These are phyloP conservation scores for Apophysomyces sp. DNA, from an alignment of 371 early-diverging fungal species.

Conservation along the genomic window DNA sequence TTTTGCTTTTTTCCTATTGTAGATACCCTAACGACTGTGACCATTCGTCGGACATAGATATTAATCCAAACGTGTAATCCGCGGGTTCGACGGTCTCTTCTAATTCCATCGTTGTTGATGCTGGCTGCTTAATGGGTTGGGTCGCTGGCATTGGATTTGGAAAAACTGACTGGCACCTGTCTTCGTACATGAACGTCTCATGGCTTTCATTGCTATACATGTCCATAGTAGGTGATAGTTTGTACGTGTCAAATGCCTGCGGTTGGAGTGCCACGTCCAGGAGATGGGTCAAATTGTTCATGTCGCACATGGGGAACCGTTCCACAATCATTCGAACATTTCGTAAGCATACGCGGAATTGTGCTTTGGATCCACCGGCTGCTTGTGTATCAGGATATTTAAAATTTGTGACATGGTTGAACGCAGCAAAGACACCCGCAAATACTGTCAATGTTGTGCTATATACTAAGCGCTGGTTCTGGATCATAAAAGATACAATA, in stretches of 20 bases:
- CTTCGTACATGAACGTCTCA: too few species aligned
- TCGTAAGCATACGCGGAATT: constrained; percentile 37
- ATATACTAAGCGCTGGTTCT: constrained; percentile 32
- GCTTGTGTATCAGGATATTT: constrained; percentile 28
- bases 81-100: constrained; percentile 44
- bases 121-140: neutral
- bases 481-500: constrained; percentile 34
- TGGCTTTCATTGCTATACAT: too few species aligned
- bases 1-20: too few species aligned
- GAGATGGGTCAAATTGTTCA: constrained; percentile 31
- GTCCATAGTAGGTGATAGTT: too few species aligned
- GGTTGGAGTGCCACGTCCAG: constrained; percentile 22
- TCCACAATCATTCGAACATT: constrained; percentile 30
- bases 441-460: constrained; percentile 33
- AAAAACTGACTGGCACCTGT: too few species aligned
- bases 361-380: constrained; percentile 28
- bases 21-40: too few species aligned
- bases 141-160: too few species aligned
- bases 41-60: constrained; percentile 54
- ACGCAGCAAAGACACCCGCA: constrained; percentile 43
- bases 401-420: constrained; percentile 43
- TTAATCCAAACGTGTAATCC: constrained; percentile 50
- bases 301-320: constrained; percentile 23
- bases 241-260: too few species aligned
- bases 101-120: neutral